A percentile compares a stretch with the other conserved stretches of the same genome.
phyloP scores from a whole-genome alignment of 2,329 filamentous ascomycete species.

The Claviceps arundinis region DNA sequence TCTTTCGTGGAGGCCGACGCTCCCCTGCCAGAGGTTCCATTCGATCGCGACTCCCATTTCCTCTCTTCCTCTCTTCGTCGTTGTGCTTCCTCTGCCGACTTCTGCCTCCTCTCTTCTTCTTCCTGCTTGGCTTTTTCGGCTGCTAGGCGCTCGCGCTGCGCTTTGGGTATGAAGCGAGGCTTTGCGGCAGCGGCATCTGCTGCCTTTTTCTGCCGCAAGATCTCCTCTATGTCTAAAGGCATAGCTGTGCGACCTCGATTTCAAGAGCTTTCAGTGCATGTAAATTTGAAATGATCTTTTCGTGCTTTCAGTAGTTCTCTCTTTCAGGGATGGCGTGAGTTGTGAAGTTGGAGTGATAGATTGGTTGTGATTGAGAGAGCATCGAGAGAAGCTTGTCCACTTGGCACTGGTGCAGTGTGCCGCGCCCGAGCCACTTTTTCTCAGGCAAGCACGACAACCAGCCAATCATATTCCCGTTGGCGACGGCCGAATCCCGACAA shows the following conservation, averaged over 20 bases:
- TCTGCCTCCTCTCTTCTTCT: constrained; percentile 41
- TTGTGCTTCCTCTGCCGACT: constrained; percentile 46
- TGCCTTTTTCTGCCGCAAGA: constrained; percentile 73
- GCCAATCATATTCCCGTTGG: constrained; percentile 4
- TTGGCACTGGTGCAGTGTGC: background rate
- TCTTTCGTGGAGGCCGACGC: constrained; percentile 13
- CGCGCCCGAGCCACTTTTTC: background rate
- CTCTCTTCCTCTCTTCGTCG: constrained; percentile 54
- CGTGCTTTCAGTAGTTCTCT: background rate
- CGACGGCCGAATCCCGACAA: background rate
- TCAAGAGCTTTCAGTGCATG: background rate
- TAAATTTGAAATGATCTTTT: background rate
- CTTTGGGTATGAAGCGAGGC: constrained; percentile 77
- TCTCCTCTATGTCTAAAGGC: constrained; percentile 67
- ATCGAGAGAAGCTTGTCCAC: background rate
- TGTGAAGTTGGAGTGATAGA: background rate
- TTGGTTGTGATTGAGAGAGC: too few species aligned
- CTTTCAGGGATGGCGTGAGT: background rate
- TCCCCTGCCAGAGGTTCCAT: constrained; percentile 8
- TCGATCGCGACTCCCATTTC: constrained; percentile 20
- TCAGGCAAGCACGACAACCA: background rate
- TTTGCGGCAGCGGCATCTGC: constrained; percentile 74
- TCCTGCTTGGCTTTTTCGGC: constrained; percentile 65
- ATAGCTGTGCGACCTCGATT: constrained; percentile 10
- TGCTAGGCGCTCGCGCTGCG: constrained; percentile 66